Conservation (phyloP, 2,329 filamentous ascomycete species). For the Podosphaera xanthii region DNA sequence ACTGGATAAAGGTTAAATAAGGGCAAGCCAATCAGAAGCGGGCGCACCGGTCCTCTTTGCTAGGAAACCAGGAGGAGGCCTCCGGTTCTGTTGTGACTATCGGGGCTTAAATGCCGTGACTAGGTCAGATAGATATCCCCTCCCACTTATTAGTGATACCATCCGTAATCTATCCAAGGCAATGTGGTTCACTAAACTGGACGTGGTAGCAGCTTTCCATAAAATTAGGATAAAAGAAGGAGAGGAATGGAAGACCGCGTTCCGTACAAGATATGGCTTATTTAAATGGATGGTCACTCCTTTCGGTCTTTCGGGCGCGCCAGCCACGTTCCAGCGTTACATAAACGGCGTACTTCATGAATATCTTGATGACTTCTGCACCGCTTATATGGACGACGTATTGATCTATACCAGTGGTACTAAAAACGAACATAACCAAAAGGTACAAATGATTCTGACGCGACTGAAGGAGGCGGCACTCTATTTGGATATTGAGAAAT, state of each 20-base stretch:
- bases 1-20: neutral
- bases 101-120: neutral
- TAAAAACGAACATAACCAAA: neutral
- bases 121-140: neutral
- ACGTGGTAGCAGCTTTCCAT: neutral
- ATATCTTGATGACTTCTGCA: neutral
- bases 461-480: neutral
- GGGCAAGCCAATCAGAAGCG: neutral
- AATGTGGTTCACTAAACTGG: neutral
- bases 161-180: neutral
- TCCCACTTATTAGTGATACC: neutral
- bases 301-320: neutral
- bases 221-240: neutral
- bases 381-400: neutral
- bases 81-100: neutral
- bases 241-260: neutral
- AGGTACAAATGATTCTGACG: neutral
- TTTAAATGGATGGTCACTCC: neutral
- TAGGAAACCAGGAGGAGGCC: neutral
- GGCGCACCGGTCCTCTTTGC: neutral
- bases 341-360: neutral
- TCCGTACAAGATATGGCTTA: neutral
- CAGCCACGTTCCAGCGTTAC: neutral
- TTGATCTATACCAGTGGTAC: neutral
- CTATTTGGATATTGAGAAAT: conserved; percentile 1